These are phyloP conservation scores for Trichoderma sp. DNA, from an alignment of 2,329 filamentous ascomycete species.

Conservation along the genomic window DNA sequence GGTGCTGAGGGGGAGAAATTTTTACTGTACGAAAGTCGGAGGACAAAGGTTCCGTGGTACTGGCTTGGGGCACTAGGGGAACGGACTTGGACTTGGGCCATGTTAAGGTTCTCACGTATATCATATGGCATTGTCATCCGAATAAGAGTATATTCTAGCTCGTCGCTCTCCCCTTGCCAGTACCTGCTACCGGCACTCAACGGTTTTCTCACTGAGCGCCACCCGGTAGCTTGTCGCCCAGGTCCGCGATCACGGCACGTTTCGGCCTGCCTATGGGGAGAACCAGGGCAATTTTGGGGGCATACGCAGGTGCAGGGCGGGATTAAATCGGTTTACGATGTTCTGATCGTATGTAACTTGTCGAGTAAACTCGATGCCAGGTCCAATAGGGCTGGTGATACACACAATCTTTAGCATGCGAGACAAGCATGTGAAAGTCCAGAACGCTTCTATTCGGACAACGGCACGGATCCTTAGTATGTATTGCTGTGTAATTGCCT, in stretches of 20 bases:
- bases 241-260: background rate
- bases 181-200: background rate
- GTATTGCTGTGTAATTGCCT: background rate
- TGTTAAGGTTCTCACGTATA: background rate
- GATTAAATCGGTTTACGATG: background rate
- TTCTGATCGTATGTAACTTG: background rate
- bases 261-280: background rate
- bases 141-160: background rate
- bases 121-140: background rate
- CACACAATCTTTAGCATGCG: background rate
- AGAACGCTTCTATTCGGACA: background rate
- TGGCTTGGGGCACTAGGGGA: background rate
- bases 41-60: background rate
- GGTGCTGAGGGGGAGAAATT: background rate
- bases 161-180: background rate
- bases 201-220: background rate
- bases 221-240: background rate
- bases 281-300: background rate
- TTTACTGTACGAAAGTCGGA: background rate
- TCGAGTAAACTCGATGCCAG: background rate
- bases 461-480: background rate
- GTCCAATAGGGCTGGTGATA: background rate
- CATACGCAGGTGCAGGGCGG: background rate
- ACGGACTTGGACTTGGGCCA: background rate
- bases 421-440: constrained; percentile 2